A percentile compares a stretch with the other conserved stretches of the same genome.
Evolutionary conservation across 1,284 basidiomycete species (phyloP).

Genomic region (Retiboletus flavoniger): DNA sequence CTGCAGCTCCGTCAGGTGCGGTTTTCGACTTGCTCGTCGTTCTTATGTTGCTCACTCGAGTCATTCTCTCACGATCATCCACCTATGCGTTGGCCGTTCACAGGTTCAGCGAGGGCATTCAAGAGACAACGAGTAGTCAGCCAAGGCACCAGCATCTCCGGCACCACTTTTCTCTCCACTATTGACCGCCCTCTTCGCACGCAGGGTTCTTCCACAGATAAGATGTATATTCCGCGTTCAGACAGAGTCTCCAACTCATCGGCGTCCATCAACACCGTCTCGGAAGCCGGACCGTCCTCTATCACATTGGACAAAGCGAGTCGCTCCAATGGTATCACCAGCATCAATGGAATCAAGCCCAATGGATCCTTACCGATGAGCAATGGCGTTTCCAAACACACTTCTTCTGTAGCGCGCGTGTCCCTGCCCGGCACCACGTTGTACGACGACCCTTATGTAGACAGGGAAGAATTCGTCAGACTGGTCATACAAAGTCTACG

Average conservation of each 20-base stretch:
- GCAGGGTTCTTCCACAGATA: slow-evolving; percentile 32
- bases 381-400: slow-evolving; percentile 50
- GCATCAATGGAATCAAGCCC: slow-evolving; percentile 43
- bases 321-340: slow-evolving; percentile 50
- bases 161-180: slow-evolving; percentile 28
- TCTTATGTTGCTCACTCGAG: neutral
- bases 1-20: slow-evolving; percentile 31
- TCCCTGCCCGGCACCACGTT: slow-evolving; percentile 67
- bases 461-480: slow-evolving; percentile 90
- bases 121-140: slow-evolving; percentile 69
- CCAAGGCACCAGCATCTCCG: slow-evolving; percentile 29
- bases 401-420: slow-evolving; percentile 51
- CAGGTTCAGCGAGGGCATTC: slow-evolving; percentile 55
- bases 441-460: slow-evolving; percentile 74
- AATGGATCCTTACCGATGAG: slow-evolving; percentile 35
- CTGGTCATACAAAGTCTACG: slow-evolving; percentile 87
- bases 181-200: slow-evolving; percentile 33
- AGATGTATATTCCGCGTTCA: slow-evolving; percentile 59
- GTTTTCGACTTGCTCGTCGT: neutral
- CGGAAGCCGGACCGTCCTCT: slow-evolving; percentile 56
- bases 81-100: slow-evolving; percentile 15
- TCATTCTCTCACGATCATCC: neutral
- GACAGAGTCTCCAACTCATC: slow-evolving; percentile 54
- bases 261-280: slow-evolving; percentile 45
- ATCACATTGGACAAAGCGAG: slow-evolving; percentile 43